Percentiles rank a stretch among this genome's conserved stretches.
Conservation (phyloP, 2,329 filamentous ascomycete genomes). For the Paracoccidioides brasiliensis region DNA sequence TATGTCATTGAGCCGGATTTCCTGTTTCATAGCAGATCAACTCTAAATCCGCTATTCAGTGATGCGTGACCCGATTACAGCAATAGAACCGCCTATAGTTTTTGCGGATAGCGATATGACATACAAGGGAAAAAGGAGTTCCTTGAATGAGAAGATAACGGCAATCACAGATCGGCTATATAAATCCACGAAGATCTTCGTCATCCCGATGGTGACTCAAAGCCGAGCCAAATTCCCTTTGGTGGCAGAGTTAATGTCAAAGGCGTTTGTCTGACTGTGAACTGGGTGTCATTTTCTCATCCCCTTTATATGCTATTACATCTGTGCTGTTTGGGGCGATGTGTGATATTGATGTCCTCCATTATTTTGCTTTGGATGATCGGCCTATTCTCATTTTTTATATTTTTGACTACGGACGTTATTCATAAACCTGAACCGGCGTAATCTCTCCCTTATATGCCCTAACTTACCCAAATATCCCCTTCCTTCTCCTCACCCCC, state of each 20-base stretch:
- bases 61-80: conserved; percentile 24
- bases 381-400: not conserved
- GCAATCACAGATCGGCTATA: conserved; percentile 20
- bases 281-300: conserved; percentile 29
- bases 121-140: conserved; percentile 27
- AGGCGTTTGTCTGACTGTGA: conserved; percentile 18
- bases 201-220: conserved; percentile 12
- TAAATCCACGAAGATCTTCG: conserved; percentile 12
- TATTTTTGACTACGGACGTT: not conserved
- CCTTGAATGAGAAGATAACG: conserved; percentile 20
- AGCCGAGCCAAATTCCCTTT: conserved; percentile 11
- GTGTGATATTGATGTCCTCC: not conserved
- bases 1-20: conserved; percentile 1
- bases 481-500: not conserved
- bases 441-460: not conserved
- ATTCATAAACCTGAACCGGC: not conserved
- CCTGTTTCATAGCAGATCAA: not conserved
- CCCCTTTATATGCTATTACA: conserved; percentile 34
- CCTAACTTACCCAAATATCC: not conserved
- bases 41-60: conserved; percentile 7
- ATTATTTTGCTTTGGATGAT: not conserved
- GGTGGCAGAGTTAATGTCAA: conserved; percentile 21
- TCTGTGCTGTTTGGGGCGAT: conserved; percentile 28
- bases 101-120: conserved; percentile 30
- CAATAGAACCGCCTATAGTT: conserved; percentile 30